Base-by-base conservation (phyloP, 1,139 yeast species). In the Casaregolazyma suthepensis region DNA sequence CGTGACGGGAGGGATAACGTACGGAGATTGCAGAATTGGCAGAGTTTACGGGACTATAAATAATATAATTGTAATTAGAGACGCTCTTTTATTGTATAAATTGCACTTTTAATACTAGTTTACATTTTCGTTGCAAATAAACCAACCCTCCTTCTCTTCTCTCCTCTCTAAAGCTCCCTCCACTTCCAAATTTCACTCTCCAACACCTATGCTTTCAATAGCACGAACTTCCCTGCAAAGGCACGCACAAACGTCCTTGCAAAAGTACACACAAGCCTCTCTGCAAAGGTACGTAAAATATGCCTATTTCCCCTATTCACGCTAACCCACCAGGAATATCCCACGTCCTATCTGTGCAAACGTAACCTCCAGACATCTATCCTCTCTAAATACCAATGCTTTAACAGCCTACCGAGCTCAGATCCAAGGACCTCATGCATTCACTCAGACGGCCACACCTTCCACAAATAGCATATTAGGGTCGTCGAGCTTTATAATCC, bases 401-500 rank as follows among this genome's bases (percentile, higher is more conserved):
- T 46, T 60, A 35, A 49, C 59, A 9, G 51, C 58, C 9, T 54
- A 55, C 47, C 59, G 61, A 50, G 48, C 54, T 42, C 53, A 38
- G 22, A 23, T 47, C 37, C 48, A 45, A 31, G 20, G 48, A 17
- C 48, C 48, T 19, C 19, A 18, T 31, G 40, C 48, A 23, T 45
- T 45, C 42, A 20, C 26, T 38, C 22, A 23, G 15, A 18, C 51
- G 13, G 15, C 50, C n/a, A 22, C 31, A n/a, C 61, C 61, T 3
- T 54, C 59, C 10, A 55, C 56, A 43, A 57, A 54, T 44, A 54
- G 57, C 51, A 52, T 57, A 22, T 10, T 45, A 7, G 45, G 54
- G 17, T 52, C 47, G 49, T 50, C 13, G 54, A 54, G 26, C 40
- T 54, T 47, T 38, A 31, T 43, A 29, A 22, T 48, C 81, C 60